phyloP scores from a whole-genome alignment of 2,329 filamentous ascomycete genomes.

The Sporothrix brunneoviolacea region DNA sequence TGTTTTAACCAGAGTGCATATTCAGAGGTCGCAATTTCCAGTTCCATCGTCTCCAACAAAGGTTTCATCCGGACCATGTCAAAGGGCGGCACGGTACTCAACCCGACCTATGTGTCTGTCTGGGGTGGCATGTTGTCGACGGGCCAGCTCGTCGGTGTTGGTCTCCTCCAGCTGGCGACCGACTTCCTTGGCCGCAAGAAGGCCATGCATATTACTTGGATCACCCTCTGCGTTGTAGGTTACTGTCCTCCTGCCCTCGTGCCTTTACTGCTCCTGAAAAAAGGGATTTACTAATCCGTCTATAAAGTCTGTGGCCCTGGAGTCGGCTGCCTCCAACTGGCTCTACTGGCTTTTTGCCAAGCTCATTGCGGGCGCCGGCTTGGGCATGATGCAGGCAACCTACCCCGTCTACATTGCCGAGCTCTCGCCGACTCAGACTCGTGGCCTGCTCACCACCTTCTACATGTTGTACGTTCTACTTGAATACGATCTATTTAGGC shows the following conservation, averaged over 20 bases:
- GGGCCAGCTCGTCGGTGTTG: conserved; percentile 6
- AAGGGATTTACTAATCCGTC: neutral
- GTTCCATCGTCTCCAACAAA: conserved; percentile 5
- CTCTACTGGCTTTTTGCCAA: conserved; percentile 8
- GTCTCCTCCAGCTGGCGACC: neutral
- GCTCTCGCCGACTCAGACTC: conserved; percentile 1
- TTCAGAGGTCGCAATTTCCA: neutral
- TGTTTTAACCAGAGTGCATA: neutral
- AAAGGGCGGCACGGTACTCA: neutral
- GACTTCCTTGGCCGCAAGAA: conserved; percentile 1
- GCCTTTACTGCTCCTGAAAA: too few species aligned
- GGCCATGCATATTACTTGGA: conserved; percentile 5
- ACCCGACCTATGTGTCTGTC: neutral
- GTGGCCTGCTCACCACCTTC: neutral
- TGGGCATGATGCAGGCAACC: conserved; percentile 8
- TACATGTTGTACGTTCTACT: neutral
- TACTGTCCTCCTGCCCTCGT: neutral
- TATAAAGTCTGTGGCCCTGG: neutral
- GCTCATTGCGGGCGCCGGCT: conserved; percentile 4
- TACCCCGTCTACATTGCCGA: conserved; percentile 6
- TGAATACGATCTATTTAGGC: too few species aligned
- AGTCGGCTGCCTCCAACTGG: conserved; percentile 1
- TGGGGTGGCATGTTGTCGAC: conserved; percentile 8
- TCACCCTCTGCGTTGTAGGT: conserved; percentile 1
- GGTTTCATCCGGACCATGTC: neutral